phyloP scores from a whole-genome alignment of 805 yeast species.

The Hanseniaspora clermontiae region DNA sequence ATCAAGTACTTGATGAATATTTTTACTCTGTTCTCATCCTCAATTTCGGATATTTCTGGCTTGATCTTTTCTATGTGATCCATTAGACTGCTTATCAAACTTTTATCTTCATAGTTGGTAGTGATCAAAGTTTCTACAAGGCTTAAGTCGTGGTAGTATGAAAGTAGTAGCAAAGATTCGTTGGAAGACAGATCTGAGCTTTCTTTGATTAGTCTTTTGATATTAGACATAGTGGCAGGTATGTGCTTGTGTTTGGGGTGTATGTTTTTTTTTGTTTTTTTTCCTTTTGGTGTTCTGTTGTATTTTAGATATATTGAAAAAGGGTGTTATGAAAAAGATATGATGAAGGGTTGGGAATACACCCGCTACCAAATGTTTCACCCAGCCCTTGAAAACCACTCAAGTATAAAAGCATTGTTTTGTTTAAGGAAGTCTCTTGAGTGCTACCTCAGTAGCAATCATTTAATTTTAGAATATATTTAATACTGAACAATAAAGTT shows the following conservation, averaged over 20 bases:
- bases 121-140: constrained; percentile 62
- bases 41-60: constrained; percentile 3
- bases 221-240: not conserved
- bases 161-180: constrained; percentile 18
- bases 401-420: no score
- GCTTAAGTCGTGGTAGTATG: constrained; percentile 35
- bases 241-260: not conserved
- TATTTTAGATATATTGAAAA: no score
- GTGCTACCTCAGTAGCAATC: no score
- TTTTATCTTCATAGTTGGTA: constrained; percentile 41
- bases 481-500: no score
- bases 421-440: no score
- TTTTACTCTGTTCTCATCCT: not conserved
- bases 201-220: constrained; percentile 3
- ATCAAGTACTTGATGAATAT: constrained; percentile 2
- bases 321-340: no score
- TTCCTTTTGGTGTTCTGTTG: no score
- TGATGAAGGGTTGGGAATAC: no score
- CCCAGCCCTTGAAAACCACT: no score
- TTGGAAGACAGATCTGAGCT: not conserved
- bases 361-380: no score
- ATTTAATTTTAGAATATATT: no score
- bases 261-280: no score
- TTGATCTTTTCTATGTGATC: constrained; percentile 59
- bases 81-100: constrained; percentile 47